Percentiles rank a stretch among this genome's conserved stretches.
These are phyloP conservation scores for Pugionium cornutum DNA, from an alignment of 345 rosid genomes.

Conservation along the genomic window DNA sequence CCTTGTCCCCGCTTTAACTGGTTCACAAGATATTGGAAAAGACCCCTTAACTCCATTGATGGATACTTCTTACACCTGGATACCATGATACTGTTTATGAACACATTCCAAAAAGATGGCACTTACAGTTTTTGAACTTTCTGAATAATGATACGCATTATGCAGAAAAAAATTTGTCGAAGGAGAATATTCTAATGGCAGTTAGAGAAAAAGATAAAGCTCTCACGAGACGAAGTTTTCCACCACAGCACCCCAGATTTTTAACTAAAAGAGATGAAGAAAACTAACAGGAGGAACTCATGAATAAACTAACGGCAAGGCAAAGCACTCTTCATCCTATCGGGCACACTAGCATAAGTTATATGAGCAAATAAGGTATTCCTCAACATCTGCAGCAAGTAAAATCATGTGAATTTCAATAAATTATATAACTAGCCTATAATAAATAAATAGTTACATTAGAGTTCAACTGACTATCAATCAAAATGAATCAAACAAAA, in stretches of 20 bases:
- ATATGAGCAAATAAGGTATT: conserved; percentile 16
- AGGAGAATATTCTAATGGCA: conserved; percentile 16
- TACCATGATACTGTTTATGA: conserved; percentile 14
- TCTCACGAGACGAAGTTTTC: not conserved
- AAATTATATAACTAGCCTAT: not conserved
- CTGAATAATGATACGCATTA: conserved; percentile 2
- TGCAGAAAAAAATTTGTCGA: conserved; percentile 4
- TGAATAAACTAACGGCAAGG: conserved; percentile 16
- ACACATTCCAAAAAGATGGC: conserved; percentile 16
- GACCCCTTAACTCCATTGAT: conserved; percentile 98
- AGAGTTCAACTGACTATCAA: conserved; percentile 2
- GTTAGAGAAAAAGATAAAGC: conserved; percentile 4
- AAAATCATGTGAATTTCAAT: conserved; percentile 6
- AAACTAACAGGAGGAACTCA: conserved; percentile 7
- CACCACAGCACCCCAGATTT: conserved; percentile 12
- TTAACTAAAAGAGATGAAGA: conserved; percentile 2
- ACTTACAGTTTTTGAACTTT: conserved; percentile 16
- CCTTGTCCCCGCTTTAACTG: conserved; percentile 96
- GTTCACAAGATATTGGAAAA: conserved; percentile 96
- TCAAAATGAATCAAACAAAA: conserved; percentile 2
- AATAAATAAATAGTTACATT: conserved; percentile 1
- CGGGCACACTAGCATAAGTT: conserved; percentile 28
- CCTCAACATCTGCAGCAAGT: conserved; percentile 21
- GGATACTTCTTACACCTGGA: conserved; percentile 97
- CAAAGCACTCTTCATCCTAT: conserved; percentile 11